Conservation (phyloP, 2,329 filamentous ascomycete genomes). For the Phyllosticta citribraziliensis region DNA sequence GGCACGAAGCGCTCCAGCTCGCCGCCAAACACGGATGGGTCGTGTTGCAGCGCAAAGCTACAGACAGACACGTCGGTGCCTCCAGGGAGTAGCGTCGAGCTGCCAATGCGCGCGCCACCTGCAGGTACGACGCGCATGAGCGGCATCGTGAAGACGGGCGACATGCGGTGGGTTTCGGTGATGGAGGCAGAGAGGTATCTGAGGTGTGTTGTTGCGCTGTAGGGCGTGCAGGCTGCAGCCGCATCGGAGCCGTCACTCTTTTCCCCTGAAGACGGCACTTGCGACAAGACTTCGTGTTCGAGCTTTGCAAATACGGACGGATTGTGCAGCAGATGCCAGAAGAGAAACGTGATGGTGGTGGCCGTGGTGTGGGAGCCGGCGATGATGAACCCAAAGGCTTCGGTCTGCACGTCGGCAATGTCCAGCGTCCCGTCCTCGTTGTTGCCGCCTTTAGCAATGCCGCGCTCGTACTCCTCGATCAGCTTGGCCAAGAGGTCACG, state of each 20-base stretch:
- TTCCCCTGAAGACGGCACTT: not conserved
- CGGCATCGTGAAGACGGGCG: constrained; percentile 9
- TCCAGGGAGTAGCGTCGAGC: not conserved
- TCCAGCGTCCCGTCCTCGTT: not conserved
- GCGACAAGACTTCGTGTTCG: not conserved
- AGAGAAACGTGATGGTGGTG: constrained; percentile 1
- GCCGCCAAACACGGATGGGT: not conserved
- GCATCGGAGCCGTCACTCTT: not conserved
- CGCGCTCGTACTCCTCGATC: not conserved
- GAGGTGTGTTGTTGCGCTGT: not conserved
- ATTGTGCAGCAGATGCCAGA: constrained; percentile 3
- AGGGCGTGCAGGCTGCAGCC: not conserved
- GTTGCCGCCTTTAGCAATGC: not conserved
- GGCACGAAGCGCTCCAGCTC: not conserved
- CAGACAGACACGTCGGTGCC: not conserved
- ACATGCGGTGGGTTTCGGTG: constrained; percentile 5
- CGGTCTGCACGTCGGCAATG: constrained; percentile 4
- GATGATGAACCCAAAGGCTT: constrained; percentile 10
- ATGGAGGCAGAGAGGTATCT: not conserved
- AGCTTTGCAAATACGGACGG: not conserved
- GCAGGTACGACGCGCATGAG: not conserved
- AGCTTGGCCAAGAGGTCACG: constrained; percentile 1
- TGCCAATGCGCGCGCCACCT: not conserved
- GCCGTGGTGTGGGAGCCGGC: constrained; percentile 10
- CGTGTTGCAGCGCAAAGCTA: not conserved